Evolutionary conservation across 2,329 filamentous ascomycete species (phyloP), one percentile per base, ranked within the genome.

Genomic region (Dothidotthia symphoricarpi): DNA sequence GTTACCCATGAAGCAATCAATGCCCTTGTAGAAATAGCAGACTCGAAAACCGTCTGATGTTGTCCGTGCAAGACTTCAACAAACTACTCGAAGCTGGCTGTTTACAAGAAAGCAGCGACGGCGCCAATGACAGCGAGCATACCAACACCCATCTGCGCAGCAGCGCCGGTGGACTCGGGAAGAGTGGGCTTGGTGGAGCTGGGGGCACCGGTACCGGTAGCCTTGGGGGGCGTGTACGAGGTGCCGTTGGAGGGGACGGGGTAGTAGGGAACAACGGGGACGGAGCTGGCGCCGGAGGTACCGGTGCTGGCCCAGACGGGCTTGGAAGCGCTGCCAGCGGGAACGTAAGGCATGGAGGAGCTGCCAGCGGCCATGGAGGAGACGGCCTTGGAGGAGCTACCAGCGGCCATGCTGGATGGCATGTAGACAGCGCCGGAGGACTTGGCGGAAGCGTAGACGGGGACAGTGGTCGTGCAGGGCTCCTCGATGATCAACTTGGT

Each of bases 71-170:
- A 22, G 9, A 9, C 19, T 6, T 34, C 33, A 34, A 25, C 40
- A 30, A 30, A 44, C 49, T 50, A 39, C 41, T 42, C 37, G 46
- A 49, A 45, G 45, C 37, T 36, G 39, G 27, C 35, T 25, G 49
- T 51, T 64, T 66, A 68, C 61, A 68, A 62, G 57, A 67, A 57
- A 59, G 63, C 64, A 47, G 59, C 61, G 35, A 61, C 72, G 49
- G 75, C 67, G 66, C 72, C 76, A 57, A 75, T 68, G 51, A 78
- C 63, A 59, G 72, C 75, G 42, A 74, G 71, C 46, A 80, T 66
- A 55, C 72, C 74, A 42, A 71, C 74, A 58, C 73, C 74, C 44
- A 66, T 68, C 66, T 74, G 71, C 59, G 68, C 67, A 56, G 74
- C 75, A 55, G 72, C 76, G 39, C 74, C 76, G 42, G 74, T 76